phyloP scores from a whole-genome alignment of 768 basidiomycete genomes.

The Tylopilus plumbeoviolaceoides region DNA sequence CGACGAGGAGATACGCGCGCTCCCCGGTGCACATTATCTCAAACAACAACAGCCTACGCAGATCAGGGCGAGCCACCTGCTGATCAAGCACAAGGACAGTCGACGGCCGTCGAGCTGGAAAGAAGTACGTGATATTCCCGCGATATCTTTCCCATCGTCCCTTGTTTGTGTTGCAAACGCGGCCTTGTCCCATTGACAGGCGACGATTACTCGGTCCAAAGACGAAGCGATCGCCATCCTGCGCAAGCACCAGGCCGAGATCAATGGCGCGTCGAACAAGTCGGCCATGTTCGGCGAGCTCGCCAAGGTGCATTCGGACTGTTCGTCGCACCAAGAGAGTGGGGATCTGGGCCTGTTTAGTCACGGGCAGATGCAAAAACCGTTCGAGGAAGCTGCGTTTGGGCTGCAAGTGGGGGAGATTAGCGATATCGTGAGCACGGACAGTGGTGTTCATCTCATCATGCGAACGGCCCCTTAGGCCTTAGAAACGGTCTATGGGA shows the following conservation, averaged over 20 bases:
- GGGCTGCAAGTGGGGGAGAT: constrained; percentile 68
- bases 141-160: neutral
- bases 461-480: too few species aligned
- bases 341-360: constrained; percentile 91
- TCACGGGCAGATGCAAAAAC: constrained; percentile 91
- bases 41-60: constrained; percentile 37
- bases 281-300: constrained; percentile 68
- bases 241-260: constrained; percentile 55
- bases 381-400: constrained; percentile 89
- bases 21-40: constrained; percentile 68
- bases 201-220: constrained; percentile 81
- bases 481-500: too few species aligned
- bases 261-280: constrained; percentile 42
- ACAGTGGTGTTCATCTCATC: constrained; percentile 94
- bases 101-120: constrained; percentile 81
- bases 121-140: constrained; percentile 47
- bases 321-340: constrained; percentile 73
- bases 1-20: constrained; percentile 51
- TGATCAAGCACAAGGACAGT: constrained; percentile 87
- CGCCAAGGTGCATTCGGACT: constrained; percentile 79
- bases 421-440: constrained; percentile 80
- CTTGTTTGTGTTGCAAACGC: neutral
- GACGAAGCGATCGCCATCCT: constrained; percentile 88
- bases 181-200: neutral
- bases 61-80: constrained; percentile 91